A percentile compares a stretch with the other conserved stretches of the same genome.
Conservation (phyloP, 257 asterid genomes). For the Mentha longifolia region DNA sequence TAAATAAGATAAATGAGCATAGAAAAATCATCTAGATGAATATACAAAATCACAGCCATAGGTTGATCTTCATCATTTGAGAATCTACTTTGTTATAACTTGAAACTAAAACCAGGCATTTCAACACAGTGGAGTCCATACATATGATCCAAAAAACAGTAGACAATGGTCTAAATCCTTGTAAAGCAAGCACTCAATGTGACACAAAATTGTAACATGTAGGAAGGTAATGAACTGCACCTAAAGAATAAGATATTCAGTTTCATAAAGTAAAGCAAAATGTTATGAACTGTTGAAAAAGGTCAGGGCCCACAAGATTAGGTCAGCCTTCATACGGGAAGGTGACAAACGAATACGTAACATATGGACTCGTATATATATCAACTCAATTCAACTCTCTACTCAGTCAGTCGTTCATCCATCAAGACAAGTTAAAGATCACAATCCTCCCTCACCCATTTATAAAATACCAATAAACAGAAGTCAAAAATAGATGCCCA, state of each 20-base stretch:
- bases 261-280: background rate
- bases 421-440: too few relatives aligned
- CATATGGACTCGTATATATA: background rate
- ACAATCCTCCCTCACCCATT: background rate
- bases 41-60: background rate
- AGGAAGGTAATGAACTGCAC: conserved; percentile 17
- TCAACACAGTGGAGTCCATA: conserved; percentile 6
- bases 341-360: background rate
- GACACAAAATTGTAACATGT: background rate
- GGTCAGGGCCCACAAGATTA: background rate
- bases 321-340: conserved; percentile 5
- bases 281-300: background rate
- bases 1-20: background rate
- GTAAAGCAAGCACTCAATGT: conserved; percentile 14
- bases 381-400: background rate
- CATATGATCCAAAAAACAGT: background rate
- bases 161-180: conserved; percentile 10
- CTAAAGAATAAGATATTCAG: background rate
- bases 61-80: background rate
- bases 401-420: background rate
- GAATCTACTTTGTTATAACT: background rate
- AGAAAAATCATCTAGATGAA: background rate
- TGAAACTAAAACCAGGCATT: conserved; percentile 12
- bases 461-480: conserved; percentile 1
- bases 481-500: background rate